Evolutionary conservation across 2,329 filamentous ascomycete genomes (phyloP).

Genomic region (Arachnomyces sp.): DNA sequence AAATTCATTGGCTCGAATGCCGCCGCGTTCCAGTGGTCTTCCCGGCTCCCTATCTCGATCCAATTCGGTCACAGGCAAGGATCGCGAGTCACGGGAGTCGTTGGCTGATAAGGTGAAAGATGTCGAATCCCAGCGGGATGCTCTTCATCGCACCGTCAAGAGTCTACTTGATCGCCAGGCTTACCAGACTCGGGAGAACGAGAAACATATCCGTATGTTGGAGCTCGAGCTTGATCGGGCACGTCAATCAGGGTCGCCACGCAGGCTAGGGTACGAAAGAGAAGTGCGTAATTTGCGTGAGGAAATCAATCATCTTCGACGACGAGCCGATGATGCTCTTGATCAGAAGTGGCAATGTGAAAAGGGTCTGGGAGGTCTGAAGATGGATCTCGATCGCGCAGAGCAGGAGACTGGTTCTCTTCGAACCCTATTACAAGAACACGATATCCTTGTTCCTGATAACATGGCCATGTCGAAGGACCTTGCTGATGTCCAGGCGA

Average conservation of each 20-base stretch:
- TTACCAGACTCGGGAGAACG: conserved; percentile 72
- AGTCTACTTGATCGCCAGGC: conserved; percentile 79
- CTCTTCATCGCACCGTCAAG: conserved; percentile 78
- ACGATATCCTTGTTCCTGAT: conserved; percentile 69
- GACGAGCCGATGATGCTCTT: conserved; percentile 83
- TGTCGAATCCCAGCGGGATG: conserved; percentile 87
- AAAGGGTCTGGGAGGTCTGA: conserved; percentile 77
- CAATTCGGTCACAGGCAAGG: conserved; percentile 44
- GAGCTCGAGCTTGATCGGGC: conserved; percentile 73
- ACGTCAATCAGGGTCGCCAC: conserved; percentile 56
- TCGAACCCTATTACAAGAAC: conserved; percentile 67
- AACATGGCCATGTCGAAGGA: conserved; percentile 42
- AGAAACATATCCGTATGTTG: conserved; percentile 69
- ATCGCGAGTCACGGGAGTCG: conserved; percentile 57
- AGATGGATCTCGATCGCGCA: conserved; percentile 93
- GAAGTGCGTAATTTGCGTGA: conserved; percentile 73
- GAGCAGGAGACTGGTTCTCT: conserved; percentile 88
- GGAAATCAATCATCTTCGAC: conserved; percentile 76
- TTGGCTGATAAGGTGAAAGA: conserved; percentile 79
- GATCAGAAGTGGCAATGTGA: conserved; percentile 96
- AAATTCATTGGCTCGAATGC: conserved; percentile 57
- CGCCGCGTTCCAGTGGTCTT: conserved; percentile 33
- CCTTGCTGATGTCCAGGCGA: conserved; percentile 45
- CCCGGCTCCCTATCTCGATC: conserved; percentile 53
- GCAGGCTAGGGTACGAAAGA: conserved; percentile 70